Percentiles rank a stretch among this genome's conserved stretches.
Conservation (phyloP, 495 filamentous ascomycete species). For the Cetradonia linearis region DNA sequence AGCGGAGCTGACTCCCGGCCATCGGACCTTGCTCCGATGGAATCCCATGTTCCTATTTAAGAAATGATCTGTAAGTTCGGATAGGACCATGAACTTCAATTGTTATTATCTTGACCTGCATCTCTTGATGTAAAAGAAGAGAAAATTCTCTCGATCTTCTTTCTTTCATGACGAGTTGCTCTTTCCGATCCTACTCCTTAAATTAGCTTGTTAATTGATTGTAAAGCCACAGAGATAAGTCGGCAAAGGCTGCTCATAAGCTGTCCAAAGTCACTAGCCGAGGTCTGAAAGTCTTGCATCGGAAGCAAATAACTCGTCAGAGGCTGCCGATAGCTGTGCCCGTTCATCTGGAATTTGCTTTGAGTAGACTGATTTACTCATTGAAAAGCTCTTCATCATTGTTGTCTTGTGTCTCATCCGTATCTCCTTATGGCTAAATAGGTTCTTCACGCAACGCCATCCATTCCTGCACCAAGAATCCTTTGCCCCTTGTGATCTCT, state of each 20-base stretch:
- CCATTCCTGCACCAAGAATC: not conserved
- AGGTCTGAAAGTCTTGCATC: not conserved
- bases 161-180: no score
- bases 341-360: not conserved
- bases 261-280: not conserved
- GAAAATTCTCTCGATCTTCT: no score
- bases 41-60: not conserved
- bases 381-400: not conserved
- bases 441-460: no score
- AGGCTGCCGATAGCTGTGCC: not conserved
- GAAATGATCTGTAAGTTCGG: not conserved
- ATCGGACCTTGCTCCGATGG: not conserved
- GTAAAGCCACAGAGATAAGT: not conserved
- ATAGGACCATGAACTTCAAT: not conserved
- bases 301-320: not conserved
- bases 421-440: not conserved
- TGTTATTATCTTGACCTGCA: no score
- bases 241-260: not conserved
- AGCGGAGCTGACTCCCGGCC: not conserved
- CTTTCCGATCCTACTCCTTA: not conserved
- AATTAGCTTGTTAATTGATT: not conserved
- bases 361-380: not conserved
- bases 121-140: no score
- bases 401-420: no score
- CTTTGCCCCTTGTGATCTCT: constrained; percentile 37